These are phyloP conservation scores for Metschnikowia borealis DNA, from an alignment of 805 yeast genomes.

Conservation along the genomic window DNA sequence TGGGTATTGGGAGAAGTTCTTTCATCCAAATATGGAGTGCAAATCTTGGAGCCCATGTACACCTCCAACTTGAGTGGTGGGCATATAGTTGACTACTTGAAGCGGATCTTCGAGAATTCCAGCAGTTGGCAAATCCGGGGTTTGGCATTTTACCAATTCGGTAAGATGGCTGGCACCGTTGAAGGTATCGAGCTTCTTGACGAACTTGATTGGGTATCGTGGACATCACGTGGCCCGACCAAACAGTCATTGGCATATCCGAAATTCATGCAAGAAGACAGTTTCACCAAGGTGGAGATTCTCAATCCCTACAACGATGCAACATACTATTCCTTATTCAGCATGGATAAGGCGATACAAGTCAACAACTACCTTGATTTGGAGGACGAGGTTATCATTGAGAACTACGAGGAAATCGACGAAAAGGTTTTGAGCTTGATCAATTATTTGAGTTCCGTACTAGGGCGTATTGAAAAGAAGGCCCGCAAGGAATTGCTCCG, in stretches of 20 bases:
- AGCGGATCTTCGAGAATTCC: constrained; percentile 32
- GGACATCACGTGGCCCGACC: constrained; percentile 1
- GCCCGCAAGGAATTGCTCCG: constrained; percentile 56
- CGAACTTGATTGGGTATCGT: constrained; percentile 64
- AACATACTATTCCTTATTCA: constrained; percentile 13
- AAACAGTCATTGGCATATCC: constrained; percentile 15
- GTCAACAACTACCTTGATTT: constrained; percentile 8
- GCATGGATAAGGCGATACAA: constrained; percentile 8
- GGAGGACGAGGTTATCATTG: constrained; percentile 16
- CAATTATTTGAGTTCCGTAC: constrained; percentile 46
- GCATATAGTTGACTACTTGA: constrained; percentile 45
- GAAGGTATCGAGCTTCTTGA: constrained; percentile 85
- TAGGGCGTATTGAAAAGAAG: constrained; percentile 43
- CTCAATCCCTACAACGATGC: constrained; percentile 15
- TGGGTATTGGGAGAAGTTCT: constrained; percentile 90
- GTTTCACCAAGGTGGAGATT: constrained; percentile 12
- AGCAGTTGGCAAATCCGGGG: constrained; percentile 61
- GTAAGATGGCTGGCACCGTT: constrained; percentile 63
- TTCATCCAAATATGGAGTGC: constrained; percentile 65
- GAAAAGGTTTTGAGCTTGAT: constrained; percentile 34
- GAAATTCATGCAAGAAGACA: constrained; percentile 11
- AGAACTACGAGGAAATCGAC: constrained; percentile 16
- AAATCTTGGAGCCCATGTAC: constrained; percentile 33
- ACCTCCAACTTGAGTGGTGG: constrained; percentile 18
- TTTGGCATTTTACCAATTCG: constrained; percentile 72